Evolutionary conservation across 768 basidiomycete species (phyloP), one percentile per base, ranked within the genome.

Genomic region (Lactarius hengduanensis): DNA sequence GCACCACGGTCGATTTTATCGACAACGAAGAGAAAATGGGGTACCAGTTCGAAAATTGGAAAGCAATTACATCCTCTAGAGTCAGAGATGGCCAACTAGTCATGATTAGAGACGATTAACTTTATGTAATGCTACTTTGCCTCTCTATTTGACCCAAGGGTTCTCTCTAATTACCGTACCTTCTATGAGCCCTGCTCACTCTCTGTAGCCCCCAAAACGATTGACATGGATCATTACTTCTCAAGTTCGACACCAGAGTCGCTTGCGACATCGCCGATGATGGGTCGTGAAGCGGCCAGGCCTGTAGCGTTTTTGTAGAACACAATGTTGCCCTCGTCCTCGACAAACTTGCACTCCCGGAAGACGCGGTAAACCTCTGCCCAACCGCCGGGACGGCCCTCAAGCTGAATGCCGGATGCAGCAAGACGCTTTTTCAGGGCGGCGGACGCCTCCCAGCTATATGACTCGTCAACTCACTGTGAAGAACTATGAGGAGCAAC

Each of bases 231-330:
- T 22, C 26, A 56, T 43, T 75, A 70, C 53, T 73, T 76, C 67
- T 80, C 79, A 41, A 85, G 71, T 71, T 89, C 89, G 61, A 90
- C 77, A 72, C 89, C 89, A 28, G 88, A 90, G 77, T 90, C 89
- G 65, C 81, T 85, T 30, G 80, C 80, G 41, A 75, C 81, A 61
- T 77, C 78, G 66, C 91, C 88, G n/a, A 89, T 86, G 54, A 86
- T 82, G 9, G 90, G 86, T 69, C 86, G 84, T 72, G 83, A 80
- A 68, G 87, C 78, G 57, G 94, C 92, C 50, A 94, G 77, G 66
- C 96, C 96, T 47, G 79, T 71, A 4, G 90, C 86, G 72, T 98
- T 91, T 84, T 94, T 94, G 85, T 88, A 96, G 81, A 96, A 95
- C 66, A 95, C 75, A 68, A 97, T 86, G 71, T 92, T 86, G 47